These are phyloP conservation scores for Dactylorhiza incarnata DNA, from an alignment of 106 monocot species.

Conservation along the genomic window DNA sequence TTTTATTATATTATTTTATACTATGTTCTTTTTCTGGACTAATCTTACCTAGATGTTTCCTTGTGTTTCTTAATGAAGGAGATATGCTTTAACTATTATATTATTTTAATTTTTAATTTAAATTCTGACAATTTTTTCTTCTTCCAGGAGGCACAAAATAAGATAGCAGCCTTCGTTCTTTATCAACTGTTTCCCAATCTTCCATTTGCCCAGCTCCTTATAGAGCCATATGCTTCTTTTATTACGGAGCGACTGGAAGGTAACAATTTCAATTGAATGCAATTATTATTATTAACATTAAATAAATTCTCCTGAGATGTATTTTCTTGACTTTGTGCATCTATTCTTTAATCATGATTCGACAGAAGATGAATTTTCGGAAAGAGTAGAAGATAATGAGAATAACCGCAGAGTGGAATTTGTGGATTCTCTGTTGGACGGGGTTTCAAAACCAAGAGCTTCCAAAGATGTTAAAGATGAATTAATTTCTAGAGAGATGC, in stretches of 20 bases:
- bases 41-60: not conserved
- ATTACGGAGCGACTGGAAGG: slow-evolving; percentile 62
- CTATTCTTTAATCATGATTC: slow-evolving; percentile 5
- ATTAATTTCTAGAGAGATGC: slow-evolving; percentile 17
- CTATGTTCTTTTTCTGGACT: not conserved
- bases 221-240: slow-evolving; percentile 65
- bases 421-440: slow-evolving; percentile 70
- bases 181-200: slow-evolving; percentile 71
- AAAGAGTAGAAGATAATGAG: slow-evolving; percentile 33
- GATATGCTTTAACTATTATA: not conserved
- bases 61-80: not conserved
- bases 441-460: slow-evolving; percentile 8
- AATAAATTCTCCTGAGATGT: not conserved
- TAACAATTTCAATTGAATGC: slow-evolving; percentile 5
- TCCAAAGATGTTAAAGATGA: slow-evolving; percentile 14
- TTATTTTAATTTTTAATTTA: slow-evolving; percentile 1
- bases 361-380: slow-evolving; percentile 28
- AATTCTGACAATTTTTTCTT: not conserved
- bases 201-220: slow-evolving; percentile 57
- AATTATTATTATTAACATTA: not conserved
- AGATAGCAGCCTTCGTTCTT: slow-evolving; percentile 77
- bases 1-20: too few relatives aligned
- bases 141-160: slow-evolving; percentile 77
- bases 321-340: not conserved
- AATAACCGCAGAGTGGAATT: slow-evolving; percentile 64